A percentile compares a stretch with the other conserved stretches of the same genome.
Evolutionary conservation across 352 stramenopile genomes (phyloP).

Genomic region (Globisporangium carolinianum): DNA sequence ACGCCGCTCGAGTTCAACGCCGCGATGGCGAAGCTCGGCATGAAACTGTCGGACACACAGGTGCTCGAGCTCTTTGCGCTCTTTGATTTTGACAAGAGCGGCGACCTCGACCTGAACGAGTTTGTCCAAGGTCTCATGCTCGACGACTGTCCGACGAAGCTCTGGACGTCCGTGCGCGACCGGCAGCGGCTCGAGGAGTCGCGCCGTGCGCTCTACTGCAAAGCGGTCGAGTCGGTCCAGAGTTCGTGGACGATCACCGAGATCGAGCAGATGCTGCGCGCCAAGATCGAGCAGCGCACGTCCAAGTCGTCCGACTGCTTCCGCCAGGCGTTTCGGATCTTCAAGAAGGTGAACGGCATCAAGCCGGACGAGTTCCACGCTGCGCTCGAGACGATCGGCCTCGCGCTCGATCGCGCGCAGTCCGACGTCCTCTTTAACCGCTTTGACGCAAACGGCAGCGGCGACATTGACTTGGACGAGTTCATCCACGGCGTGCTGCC

Average conservation of each 20-base stretch:
- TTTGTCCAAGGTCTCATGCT: constrained; percentile 76
- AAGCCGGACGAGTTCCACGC: constrained; percentile 63
- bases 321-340: constrained; percentile 71
- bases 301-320: constrained; percentile 76
- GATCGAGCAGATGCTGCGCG: constrained; percentile 72
- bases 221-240: constrained; percentile 65
- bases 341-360: constrained; percentile 83
- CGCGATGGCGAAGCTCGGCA: constrained; percentile 43
- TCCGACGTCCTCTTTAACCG: constrained; percentile 58
- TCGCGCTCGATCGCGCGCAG: constrained; percentile 44
- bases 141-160: constrained; percentile 52
- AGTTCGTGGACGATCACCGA: constrained; percentile 66
- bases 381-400: constrained; percentile 43
- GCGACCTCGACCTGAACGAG: constrained; percentile 72
- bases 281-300: constrained; percentile 80
- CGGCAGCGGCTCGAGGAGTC: constrained; percentile 47
- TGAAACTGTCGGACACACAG: constrained; percentile 48
- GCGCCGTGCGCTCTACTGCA: constrained; percentile 37
- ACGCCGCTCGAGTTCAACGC: constrained; percentile 40
- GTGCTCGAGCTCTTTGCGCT: constrained; percentile 52
- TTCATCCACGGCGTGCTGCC: constrained; percentile 75
- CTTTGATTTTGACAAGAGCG: constrained; percentile 75
- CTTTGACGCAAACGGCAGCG: constrained; percentile 67
- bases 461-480: constrained; percentile 74
- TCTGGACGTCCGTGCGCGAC: constrained; percentile 51